Evolutionary conservation across 2,329 filamentous ascomycete genomes (phyloP).

Genomic region (Cladosporium velox): DNA sequence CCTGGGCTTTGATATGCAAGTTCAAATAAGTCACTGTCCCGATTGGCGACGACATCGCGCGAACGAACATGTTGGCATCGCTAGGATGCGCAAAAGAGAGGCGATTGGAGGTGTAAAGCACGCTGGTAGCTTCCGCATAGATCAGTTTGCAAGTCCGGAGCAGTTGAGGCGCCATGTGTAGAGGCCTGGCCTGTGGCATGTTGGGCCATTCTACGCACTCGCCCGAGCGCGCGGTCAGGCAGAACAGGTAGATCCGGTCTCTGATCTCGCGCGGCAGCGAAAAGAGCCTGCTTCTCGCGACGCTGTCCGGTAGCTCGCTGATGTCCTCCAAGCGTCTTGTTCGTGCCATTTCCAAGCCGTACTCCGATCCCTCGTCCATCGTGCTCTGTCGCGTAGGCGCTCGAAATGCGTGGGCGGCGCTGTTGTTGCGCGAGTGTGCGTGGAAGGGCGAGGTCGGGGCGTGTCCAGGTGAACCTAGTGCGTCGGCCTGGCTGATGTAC

Average conservation of each 20-base stretch:
- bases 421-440: constrained; percentile 24
- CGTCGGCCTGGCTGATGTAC: constrained; percentile 34
- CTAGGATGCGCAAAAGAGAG: constrained; percentile 40
- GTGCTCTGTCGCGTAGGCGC: constrained; percentile 28
- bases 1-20: constrained; percentile 37
- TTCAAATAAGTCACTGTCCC: constrained; percentile 31
- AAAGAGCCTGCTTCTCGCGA: constrained; percentile 37
- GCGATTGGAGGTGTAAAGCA: constrained; percentile 41
- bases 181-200: constrained; percentile 21
- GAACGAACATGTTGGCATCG: constrained; percentile 43
- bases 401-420: constrained; percentile 21
- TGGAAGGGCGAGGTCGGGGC: constrained; percentile 14
- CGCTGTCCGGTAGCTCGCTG: constrained; percentile 31
- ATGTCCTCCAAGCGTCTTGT: constrained; percentile 18
- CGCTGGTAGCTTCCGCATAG: constrained; percentile 35
- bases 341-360: constrained; percentile 31
- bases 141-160: constrained; percentile 36
- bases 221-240: constrained; percentile 33
- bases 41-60: constrained; percentile 32
- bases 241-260: constrained; percentile 37
- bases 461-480: constrained; percentile 19
- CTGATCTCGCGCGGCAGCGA: constrained; percentile 40
- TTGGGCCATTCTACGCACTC: constrained; percentile 38
- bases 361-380: constrained; percentile 30
- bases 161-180: constrained; percentile 34